phyloP scores from a whole-genome alignment of 1,284 basidiomycete species.

The Apiotrichum domesticum region DNA sequence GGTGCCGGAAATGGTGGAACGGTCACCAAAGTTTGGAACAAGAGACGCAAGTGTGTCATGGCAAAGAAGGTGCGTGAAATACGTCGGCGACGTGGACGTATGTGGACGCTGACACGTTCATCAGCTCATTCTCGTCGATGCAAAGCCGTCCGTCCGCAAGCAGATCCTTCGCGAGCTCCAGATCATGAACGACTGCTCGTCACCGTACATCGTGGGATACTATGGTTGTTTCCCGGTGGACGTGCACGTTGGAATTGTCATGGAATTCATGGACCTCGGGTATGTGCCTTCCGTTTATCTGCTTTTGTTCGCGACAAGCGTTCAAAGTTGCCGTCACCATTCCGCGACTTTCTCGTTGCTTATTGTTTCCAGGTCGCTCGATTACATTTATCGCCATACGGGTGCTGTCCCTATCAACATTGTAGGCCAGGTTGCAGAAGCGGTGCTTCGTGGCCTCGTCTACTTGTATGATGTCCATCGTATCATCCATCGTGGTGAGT shows the following conservation, averaged over 20 bases:
- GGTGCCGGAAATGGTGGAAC: conserved; percentile 98
- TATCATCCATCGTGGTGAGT: conserved; percentile 90
- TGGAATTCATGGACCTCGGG: conserved; percentile 87
- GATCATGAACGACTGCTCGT: conserved; percentile 96
- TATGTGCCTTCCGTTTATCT: conserved; percentile 22
- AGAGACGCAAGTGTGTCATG: conserved; percentile 83
- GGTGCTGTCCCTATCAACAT: conserved; percentile 85
- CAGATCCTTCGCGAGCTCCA: conserved; percentile 96
- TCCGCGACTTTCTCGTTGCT: not conserved
- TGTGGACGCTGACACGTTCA: not conserved
- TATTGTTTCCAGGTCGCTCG: conserved; percentile 52
- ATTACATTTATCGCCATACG: conserved; percentile 88
- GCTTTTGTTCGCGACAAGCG: not conserved
- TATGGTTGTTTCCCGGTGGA: conserved; percentile 94
- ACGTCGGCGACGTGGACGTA: not conserved
- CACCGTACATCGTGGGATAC: conserved; percentile 89
- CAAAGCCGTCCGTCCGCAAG: conserved; percentile 92
- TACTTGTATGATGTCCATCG: conserved; percentile 98
- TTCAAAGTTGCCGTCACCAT: not conserved
- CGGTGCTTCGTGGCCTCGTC: conserved; percentile 87
- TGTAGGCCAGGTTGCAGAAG: conserved; percentile 81
- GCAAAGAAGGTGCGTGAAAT: conserved; percentile 73
- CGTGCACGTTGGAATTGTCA: conserved; percentile 97
- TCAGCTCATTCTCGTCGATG: conserved; percentile 95
- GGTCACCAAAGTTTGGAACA: conserved; percentile 89